Percentiles rank a stretch among this genome's conserved stretches.
Conservation (phyloP, 345 rosid genomes). For the Bruguiera gymnorhiza region DNA sequence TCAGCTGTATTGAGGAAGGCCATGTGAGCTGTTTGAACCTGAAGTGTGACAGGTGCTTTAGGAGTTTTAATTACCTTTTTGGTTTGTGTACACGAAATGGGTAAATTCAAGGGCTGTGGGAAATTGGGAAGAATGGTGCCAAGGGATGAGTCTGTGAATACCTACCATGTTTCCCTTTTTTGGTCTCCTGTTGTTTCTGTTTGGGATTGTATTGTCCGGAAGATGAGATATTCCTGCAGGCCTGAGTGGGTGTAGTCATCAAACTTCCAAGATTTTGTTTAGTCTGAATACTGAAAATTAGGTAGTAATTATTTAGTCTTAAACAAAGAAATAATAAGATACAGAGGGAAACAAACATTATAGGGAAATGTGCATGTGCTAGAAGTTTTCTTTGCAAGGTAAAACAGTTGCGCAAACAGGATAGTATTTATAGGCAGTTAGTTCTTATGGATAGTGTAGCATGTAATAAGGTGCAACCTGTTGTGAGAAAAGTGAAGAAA, state of each 20-base stretch:
- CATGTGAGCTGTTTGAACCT: constrained; percentile 49
- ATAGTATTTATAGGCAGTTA: constrained; percentile 21
- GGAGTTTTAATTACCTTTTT: constrained; percentile 15
- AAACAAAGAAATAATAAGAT: constrained; percentile 21
- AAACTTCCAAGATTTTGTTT: constrained; percentile 20
- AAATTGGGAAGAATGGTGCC: constrained; percentile 64
- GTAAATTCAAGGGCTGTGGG: constrained; percentile 77
- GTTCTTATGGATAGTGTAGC: constrained; percentile 62
- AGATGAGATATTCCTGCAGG: constrained; percentile 94
- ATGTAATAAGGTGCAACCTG: constrained; percentile 63
- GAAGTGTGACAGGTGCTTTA: constrained; percentile 17
- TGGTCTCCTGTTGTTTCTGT: constrained; percentile 89
- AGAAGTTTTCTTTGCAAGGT: constrained; percentile 37
- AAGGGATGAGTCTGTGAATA: constrained; percentile 45
- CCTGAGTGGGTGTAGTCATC: constrained; percentile 97
- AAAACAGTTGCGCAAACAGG: constrained; percentile 30
- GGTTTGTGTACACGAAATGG: constrained; percentile 53
- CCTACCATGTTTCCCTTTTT: constrained; percentile 59
- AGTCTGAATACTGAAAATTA: constrained; percentile 30
- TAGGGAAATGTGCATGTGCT: constrained; percentile 50
- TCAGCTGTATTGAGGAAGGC: constrained; percentile 33
- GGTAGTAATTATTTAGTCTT: constrained; percentile 33
- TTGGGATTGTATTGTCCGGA: constrained; percentile 95
- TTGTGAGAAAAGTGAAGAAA: constrained; percentile 69
- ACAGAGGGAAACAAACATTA: constrained; percentile 26